Percentiles rank a stretch among this genome's conserved stretches.
phyloP scores from a whole-genome alignment of 148 eudicot species.

The Amaranthus cruentus region DNA sequence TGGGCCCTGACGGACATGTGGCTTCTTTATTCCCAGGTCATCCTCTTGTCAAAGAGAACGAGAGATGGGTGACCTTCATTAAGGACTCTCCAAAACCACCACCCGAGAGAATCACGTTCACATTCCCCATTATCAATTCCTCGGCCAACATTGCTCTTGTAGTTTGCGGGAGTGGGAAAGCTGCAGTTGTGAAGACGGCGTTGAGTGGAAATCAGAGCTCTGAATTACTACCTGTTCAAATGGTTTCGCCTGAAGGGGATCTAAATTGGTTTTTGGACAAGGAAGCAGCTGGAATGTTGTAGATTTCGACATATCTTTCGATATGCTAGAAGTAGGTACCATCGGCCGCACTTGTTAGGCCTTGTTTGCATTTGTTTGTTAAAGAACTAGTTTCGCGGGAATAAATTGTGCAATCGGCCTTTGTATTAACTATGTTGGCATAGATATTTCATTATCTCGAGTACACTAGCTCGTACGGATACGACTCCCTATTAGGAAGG shows the following conservation, averaged over 20 bases:
- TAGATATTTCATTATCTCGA: not conserved
- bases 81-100: constrained; percentile 71
- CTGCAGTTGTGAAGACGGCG: constrained; percentile 30
- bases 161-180: constrained; percentile 48
- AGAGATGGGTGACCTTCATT: constrained; percentile 61
- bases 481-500: too few species aligned
- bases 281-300: constrained; percentile 49
- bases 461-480: not conserved
- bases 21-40: constrained; percentile 68
- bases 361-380: not conserved
- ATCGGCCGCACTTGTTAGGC: too few species aligned
- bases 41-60: constrained; percentile 42
- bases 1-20: constrained; percentile 83
- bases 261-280: constrained; percentile 65
- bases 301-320: constrained; percentile 16
- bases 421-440: not conserved
- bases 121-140: constrained; percentile 67
- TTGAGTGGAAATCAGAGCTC: constrained; percentile 25
- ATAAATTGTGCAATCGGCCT: constrained; percentile 9
- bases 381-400: not conserved
- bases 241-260: constrained; percentile 55
- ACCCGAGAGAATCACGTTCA: constrained; percentile 68
- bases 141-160: constrained; percentile 59
- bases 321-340: not conserved
- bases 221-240: constrained; percentile 33